Evolutionary conservation across 2,329 filamentous ascomycete genomes (phyloP).

Genomic region (Fonsecaea pedrosoi): DNA sequence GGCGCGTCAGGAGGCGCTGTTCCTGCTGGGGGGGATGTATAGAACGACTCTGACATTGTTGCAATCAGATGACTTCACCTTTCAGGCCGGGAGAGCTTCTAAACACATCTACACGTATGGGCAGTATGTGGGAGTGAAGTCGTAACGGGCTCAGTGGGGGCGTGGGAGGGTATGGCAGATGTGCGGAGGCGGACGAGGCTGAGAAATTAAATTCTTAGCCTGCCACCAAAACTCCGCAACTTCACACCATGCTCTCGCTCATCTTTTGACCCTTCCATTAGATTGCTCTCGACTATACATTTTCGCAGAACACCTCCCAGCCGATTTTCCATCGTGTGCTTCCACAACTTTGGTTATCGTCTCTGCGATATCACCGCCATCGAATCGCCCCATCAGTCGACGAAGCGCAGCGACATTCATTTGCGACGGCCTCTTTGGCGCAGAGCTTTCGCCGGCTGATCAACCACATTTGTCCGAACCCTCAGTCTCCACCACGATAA

Average conservation of each 20-base stretch:
- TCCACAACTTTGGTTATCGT: background rate
- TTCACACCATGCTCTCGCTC: background rate
- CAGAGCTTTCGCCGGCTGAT: background rate
- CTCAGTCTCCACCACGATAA: background rate
- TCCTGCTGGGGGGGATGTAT: constrained; percentile 27
- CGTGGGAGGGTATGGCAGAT: background rate
- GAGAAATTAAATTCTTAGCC: constrained; percentile 1
- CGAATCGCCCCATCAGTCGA: background rate
- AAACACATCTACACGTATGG: background rate
- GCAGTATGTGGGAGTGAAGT: background rate
- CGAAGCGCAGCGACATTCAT: background rate
- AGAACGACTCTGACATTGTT: constrained; percentile 35
- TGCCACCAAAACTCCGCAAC: background rate
- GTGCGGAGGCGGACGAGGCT: constrained; percentile 27
- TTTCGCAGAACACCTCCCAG: background rate
- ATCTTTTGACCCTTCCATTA: background rate
- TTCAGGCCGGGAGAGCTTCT: background rate
- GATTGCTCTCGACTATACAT: background rate
- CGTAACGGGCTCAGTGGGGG: background rate
- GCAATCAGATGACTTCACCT: background rate
- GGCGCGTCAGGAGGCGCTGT: background rate
- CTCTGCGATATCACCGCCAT: background rate
- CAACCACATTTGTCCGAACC: background rate
- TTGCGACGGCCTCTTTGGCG: background rate
- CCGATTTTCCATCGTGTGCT: background rate